Percentiles rank a stretch among this genome's conserved stretches.
Evolutionary conservation across 164 flowering plant species (phyloP).

Genomic region (Tinospora cordifolia): DNA sequence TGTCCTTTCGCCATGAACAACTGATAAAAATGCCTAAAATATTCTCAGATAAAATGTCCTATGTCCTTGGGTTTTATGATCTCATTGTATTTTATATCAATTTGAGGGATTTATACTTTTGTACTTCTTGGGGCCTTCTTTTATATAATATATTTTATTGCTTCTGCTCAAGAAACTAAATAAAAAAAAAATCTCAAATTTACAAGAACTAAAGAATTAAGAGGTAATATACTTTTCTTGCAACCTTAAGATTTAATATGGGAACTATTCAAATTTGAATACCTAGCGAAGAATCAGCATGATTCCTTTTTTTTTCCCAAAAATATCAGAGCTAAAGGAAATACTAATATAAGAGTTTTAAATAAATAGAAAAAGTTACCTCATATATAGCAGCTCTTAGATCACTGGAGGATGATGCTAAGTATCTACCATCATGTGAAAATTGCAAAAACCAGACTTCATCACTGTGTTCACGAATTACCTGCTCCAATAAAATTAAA

Average conservation of each 20-base stretch:
- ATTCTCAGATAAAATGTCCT: not conserved
- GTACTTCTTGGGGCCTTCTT: too few species aligned
- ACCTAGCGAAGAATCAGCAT: too few species aligned
- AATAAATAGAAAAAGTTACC: conserved; percentile 25
- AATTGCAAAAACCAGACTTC: conserved; percentile 64
- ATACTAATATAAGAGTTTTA: not conserved
- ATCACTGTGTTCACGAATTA: conserved; percentile 36
- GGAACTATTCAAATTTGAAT: too few species aligned
- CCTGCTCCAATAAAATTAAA: conserved; percentile 23
- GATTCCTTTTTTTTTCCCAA: too few species aligned
- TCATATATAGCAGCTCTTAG: conserved; percentile 49
- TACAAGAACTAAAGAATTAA: not conserved
- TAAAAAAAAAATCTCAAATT: too few species aligned
- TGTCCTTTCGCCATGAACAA: not conserved
- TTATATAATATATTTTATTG: too few species aligned
- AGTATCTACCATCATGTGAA: conserved; percentile 54
- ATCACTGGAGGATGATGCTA: conserved; percentile 57
- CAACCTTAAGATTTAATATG: too few species aligned
- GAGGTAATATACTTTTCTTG: not conserved
- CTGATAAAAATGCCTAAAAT: too few species aligned
- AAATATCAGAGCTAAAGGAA: not conserved
- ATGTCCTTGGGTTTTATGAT: too few species aligned
- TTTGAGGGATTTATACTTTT: too few species aligned
- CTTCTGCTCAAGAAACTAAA: too few species aligned
- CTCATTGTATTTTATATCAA: too few species aligned